Percentiles rank a stretch among this genome's conserved stretches.
These are phyloP conservation scores for Ilyonectria robusta DNA, from an alignment of 2,329 filamentous ascomycete genomes.

Conservation along the genomic window DNA sequence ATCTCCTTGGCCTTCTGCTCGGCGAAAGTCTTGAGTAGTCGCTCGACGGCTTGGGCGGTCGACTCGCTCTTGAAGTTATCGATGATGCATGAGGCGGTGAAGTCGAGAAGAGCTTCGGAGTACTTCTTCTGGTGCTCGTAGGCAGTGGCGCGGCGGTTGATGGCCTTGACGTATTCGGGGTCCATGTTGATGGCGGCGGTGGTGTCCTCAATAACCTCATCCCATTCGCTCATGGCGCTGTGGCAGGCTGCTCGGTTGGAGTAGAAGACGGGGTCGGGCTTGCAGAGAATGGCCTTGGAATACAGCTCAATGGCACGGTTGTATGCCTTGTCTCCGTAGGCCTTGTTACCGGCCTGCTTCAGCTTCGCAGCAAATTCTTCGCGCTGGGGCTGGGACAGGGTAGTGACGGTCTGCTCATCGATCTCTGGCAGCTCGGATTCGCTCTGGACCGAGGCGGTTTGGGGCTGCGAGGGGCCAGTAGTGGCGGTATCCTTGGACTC, in stretches of 20 bases:
- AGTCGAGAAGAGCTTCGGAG: conserved; percentile 96
- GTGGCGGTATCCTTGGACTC: conserved; percentile 57
- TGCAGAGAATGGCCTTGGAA: conserved; percentile 95
- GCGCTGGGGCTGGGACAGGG: conserved; percentile 74
- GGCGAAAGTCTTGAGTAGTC: conserved; percentile 95
- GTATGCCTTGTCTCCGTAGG: conserved; percentile 95
- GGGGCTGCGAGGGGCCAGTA: conserved; percentile 57
- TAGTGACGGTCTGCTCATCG: conserved; percentile 68
- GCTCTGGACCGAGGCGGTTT: conserved; percentile 67
- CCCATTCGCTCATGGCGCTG: conserved; percentile 93
- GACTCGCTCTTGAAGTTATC: conserved; percentile 95
- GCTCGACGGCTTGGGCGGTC: conserved; percentile 91
- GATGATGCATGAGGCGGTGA: conserved; percentile 99
- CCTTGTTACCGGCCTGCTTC: conserved; percentile 96
- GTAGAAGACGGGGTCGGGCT: conserved; percentile 97
- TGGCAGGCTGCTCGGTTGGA: conserved; percentile 98
- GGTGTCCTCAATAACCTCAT: conserved; percentile 96
- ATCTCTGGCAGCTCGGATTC: conserved; percentile 80
- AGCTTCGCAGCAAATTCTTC: conserved; percentile 91
- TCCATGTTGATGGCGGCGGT: conserved; percentile 95
- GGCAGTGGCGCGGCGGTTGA: conserved; percentile 96
- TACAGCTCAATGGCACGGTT: conserved; percentile 95
- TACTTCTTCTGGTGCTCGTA: conserved; percentile 94
- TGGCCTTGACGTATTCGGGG: conserved; percentile 95
- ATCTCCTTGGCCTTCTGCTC: conserved; percentile 95